Evolutionary conservation across 495 filamentous ascomycete species (phyloP).

Genomic region (Stereocaulon alpinum): DNA sequence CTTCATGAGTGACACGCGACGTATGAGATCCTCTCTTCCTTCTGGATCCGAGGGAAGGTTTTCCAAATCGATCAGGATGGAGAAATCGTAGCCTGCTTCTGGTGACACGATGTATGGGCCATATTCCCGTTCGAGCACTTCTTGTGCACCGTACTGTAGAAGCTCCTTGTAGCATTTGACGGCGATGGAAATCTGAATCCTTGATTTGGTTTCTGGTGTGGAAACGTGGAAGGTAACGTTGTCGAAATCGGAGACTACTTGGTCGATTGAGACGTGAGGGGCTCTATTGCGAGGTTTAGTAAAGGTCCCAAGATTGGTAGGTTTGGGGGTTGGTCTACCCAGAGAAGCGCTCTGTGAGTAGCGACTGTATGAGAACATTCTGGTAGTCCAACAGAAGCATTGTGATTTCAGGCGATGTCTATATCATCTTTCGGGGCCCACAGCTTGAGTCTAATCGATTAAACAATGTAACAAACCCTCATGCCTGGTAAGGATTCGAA

Average conservation of each 20-base stretch:
- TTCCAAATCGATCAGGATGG: slow-evolving; percentile 77
- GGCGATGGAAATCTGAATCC: slow-evolving; percentile 85
- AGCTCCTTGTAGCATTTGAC: slow-evolving; percentile 92
- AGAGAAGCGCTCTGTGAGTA: slow-evolving; percentile 89
- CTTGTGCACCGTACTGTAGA: slow-evolving; percentile 80
- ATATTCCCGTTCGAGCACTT: slow-evolving; percentile 88
- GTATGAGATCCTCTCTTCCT: slow-evolving; percentile 72
- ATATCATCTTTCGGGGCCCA: not conserved
- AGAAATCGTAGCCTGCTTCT: slow-evolving; percentile 91
- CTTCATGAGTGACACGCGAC: slow-evolving; percentile 78
- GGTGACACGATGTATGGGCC: slow-evolving; percentile 79
- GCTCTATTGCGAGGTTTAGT: slow-evolving; percentile 44
- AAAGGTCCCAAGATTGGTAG: not conserved
- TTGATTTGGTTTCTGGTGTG: slow-evolving; percentile 82
- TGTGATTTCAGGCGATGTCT: slow-evolving; percentile 23
- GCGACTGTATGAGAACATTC: slow-evolving; percentile 91
- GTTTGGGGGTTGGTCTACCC: slow-evolving; percentile 45
- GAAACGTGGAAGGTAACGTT: slow-evolving; percentile 96
- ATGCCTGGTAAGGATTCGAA: too few relatives aligned
- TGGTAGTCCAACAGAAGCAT: slow-evolving; percentile 99
- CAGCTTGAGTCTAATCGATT: too few relatives aligned
- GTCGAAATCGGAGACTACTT: slow-evolving; percentile 96
- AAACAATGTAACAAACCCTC: too few relatives aligned
- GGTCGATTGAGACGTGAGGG: slow-evolving; percentile 78
- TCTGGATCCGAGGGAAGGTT: slow-evolving; percentile 72